Evolutionary conservation across 2,329 filamentous ascomycete species (phyloP), one percentile per base, ranked within the genome.

Genomic region (Drechslerella coelobrocha): DNA sequence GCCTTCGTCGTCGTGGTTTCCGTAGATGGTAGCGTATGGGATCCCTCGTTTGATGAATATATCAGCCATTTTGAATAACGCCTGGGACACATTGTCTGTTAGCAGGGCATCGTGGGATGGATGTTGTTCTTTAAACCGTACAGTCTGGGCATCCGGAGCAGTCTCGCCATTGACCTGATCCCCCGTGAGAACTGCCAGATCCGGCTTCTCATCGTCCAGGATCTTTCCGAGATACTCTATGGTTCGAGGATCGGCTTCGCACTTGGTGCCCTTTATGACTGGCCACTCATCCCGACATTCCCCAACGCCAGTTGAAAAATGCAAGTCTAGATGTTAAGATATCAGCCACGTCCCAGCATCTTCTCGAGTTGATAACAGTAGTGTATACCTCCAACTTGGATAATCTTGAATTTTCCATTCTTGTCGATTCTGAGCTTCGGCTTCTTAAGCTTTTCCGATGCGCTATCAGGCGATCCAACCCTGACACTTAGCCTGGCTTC

Each of bases 131-230:
- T 4, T 51, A 2, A 78, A n/a, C n/a, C 85, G 76, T 80, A 89
- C 88, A 71, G 89, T 94, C 78, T 96, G 92, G 8, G 90, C 89
- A 81, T 99, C 94, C 9, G 90, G 91, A 1, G 94, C 88, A 0
- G 91, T 92, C 60, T 95, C 93, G 53, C 94, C 94, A 75, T 99
- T 97, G 65, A 97, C 89, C 78, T 97, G 92, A 77, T 99, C 94
- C 51, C 94, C 94, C 73, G 89, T 94, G 45, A 99, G 81, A 2
- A 99, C 87, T 1, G 97, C 91, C 73, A 99, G 81, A 76, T 99
- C 92, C 0, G 94, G 94, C 78, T 91, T 92, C 81, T 99, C 94
- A 57, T 96, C 89, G 74, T 97, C 92, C 23, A 99, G 82, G 12
- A 97, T 83, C 75, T 84, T 87, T 72, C 85, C 86, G 48, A 97